phyloP scores from a whole-genome alignment of 768 basidiomycete species.

The Lactarius pseudohatsudake region DNA sequence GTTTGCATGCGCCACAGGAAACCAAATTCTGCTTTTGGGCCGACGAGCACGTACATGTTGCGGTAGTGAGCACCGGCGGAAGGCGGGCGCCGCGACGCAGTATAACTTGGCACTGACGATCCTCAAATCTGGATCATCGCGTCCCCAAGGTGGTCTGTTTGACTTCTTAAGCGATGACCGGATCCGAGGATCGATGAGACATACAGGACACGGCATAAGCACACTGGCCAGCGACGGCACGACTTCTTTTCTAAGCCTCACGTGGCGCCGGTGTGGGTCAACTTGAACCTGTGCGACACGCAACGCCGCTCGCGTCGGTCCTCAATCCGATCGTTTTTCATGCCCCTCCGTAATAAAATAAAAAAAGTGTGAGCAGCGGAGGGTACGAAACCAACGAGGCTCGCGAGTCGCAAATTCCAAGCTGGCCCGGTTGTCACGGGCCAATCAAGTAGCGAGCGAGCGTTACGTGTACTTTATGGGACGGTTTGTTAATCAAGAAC shows the following conservation, averaged over 20 bases:
- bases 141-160: background rate
- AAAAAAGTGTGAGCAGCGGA: background rate
- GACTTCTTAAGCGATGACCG: conserved; percentile 9
- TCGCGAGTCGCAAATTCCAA: background rate
- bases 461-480: conserved; percentile 2
- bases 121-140: conserved; percentile 1
- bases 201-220: background rate
- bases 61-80: background rate
- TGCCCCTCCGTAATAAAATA: background rate
- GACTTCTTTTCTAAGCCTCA: background rate
- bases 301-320: background rate
- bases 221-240: background rate
- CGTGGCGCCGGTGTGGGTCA: background rate
- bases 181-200: conserved; percentile 7
- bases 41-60: background rate
- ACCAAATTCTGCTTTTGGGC: background rate
- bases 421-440: conserved; percentile 10
- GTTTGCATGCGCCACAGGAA: background rate
- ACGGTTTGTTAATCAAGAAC: background rate
- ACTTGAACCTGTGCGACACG: background rate
- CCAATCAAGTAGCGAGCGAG: conserved; percentile 17
- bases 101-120: background rate
- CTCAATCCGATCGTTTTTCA: background rate
- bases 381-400: background rate
- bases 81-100: background rate